Percentiles rank a stretch among this genome's conserved stretches.
These are phyloP conservation scores for Perkinsela sp. DNA, from an alignment of 208 protist species.

Conservation along the genomic window DNA sequence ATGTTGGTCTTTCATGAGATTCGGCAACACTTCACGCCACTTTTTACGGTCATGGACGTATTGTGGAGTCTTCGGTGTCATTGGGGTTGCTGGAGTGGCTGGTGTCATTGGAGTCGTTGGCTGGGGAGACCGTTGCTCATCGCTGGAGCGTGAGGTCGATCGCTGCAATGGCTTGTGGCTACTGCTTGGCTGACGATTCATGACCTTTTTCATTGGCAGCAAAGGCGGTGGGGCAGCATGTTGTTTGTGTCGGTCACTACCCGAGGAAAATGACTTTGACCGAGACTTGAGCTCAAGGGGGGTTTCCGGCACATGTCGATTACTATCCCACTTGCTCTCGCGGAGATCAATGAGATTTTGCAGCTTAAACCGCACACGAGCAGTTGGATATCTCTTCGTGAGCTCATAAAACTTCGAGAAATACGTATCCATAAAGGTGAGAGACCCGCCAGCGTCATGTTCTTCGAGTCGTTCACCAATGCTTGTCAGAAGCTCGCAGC, in stretches of 20 bases:
- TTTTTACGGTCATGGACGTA: not conserved
- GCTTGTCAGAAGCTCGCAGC: not conserved
- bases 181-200: not conserved
- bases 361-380: not conserved
- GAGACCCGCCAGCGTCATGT: not conserved
- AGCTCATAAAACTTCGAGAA: not conserved
- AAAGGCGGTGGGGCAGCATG: not conserved
- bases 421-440: not conserved
- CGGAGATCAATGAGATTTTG: conserved; percentile 1
- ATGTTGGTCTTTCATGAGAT: not conserved
- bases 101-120: not conserved
- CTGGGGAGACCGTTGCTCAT: no score
- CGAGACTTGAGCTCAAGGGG: not conserved
- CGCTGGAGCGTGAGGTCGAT: not conserved
- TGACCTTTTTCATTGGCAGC: not conserved
- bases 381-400: not conserved
- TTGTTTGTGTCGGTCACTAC: no score
- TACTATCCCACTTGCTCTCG: not conserved
- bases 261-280: not conserved
- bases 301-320: not conserved
- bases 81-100: not conserved
- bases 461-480: not conserved
- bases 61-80: not conserved
- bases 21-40: not conserved
- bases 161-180: not conserved